Conservation (phyloP, 441 rosid genomes). For the Rhodomyrtus psidioides region DNA sequence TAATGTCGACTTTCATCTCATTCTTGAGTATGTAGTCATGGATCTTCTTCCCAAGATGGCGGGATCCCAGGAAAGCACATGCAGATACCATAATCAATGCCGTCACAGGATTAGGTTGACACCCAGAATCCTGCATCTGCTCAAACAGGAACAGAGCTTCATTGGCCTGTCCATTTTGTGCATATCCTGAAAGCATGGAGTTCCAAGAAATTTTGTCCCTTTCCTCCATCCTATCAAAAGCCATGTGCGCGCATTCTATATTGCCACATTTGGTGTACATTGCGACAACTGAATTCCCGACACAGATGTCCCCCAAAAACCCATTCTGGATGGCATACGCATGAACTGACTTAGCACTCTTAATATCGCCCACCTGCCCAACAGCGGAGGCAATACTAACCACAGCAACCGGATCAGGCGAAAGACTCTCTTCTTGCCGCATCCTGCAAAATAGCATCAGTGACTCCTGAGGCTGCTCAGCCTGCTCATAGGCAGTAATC, state of each 20-base stretch:
- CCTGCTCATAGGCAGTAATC: slow-evolving; percentile 49
- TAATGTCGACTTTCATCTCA: slow-evolving; percentile 22
- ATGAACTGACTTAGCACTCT: slow-evolving; percentile 22
- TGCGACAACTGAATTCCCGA: slow-evolving; percentile 34
- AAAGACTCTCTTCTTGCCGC: slow-evolving; percentile 25
- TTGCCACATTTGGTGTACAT: slow-evolving; percentile 44
- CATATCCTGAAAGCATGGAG: slow-evolving; percentile 47
- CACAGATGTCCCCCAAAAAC: slow-evolving; percentile 21
- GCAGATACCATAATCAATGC: slow-evolving; percentile 45
- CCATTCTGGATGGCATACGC: slow-evolving; percentile 26
- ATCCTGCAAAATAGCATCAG: slow-evolving; percentile 28
- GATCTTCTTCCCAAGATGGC: slow-evolving; percentile 32
- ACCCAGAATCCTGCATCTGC: slow-evolving; percentile 29
- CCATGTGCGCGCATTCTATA: slow-evolving; percentile 27
- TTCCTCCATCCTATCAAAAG: slow-evolving; percentile 30
- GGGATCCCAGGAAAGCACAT: slow-evolving; percentile 37
- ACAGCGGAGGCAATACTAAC: slow-evolving; percentile 45
- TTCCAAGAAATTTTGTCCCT: slow-evolving; percentile 50
- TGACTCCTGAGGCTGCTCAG: slow-evolving; percentile 31
- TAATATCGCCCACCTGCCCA: slow-evolving; percentile 35
- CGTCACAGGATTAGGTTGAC: slow-evolving; percentile 34
- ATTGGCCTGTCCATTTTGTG: slow-evolving; percentile 43
- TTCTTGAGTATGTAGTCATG: slow-evolving; percentile 18
- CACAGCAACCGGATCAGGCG: slow-evolving; percentile 27
- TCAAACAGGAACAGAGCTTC: slow-evolving; percentile 44